Percentiles rank a stretch among this genome's conserved stretches.
Evolutionary conservation across 805 yeast genomes (phyloP).

Genomic region (Saturnispora serradocipensis): DNA sequence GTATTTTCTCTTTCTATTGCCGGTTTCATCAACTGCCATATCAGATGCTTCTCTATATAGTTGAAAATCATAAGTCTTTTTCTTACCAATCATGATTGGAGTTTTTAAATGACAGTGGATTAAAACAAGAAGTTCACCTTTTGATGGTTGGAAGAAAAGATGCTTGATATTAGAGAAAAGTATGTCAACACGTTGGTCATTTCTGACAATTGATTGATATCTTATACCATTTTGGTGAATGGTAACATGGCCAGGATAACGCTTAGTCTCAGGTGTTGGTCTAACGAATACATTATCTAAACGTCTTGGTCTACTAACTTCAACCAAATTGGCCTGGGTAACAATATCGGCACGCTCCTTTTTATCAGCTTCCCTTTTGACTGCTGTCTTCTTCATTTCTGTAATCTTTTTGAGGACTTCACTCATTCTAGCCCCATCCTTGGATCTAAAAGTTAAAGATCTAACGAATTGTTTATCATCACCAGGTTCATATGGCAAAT

Average conservation of each 20-base stretch:
- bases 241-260: conserved; percentile 81
- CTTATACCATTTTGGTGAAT: conserved; percentile 95
- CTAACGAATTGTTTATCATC: conserved; percentile 81
- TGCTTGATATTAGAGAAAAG: conserved; percentile 87
- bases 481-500: conserved; percentile 84
- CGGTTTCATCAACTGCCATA: conserved; percentile 93
- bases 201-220: conserved; percentile 76
- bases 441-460: conserved; percentile 78
- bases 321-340: conserved; percentile 79
- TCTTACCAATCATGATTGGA: conserved; percentile 92
- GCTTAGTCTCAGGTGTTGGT: conserved; percentile 96
- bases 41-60: conserved; percentile 96
- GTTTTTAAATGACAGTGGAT: conserved; percentile 88
- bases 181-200: conserved; percentile 82
- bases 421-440: conserved; percentile 83
- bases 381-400: conserved; percentile 86
- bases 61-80: conserved; percentile 91
- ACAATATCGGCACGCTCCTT: conserved; percentile 92
- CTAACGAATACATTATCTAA: conserved; percentile 84
- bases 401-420: conserved; percentile 84
- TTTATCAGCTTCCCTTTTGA: conserved; percentile 82
- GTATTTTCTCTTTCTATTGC: conserved; percentile 79
- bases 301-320: conserved; percentile 76
- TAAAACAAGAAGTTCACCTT: conserved; percentile 85
- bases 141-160: conserved; percentile 90